A percentile compares a stretch with the other conserved stretches of the same genome.
These are phyloP conservation scores for Cutaneotrichosporon arboriforme DNA, from an alignment of 1,284 basidiomycete genomes.

Conservation along the genomic window DNA sequence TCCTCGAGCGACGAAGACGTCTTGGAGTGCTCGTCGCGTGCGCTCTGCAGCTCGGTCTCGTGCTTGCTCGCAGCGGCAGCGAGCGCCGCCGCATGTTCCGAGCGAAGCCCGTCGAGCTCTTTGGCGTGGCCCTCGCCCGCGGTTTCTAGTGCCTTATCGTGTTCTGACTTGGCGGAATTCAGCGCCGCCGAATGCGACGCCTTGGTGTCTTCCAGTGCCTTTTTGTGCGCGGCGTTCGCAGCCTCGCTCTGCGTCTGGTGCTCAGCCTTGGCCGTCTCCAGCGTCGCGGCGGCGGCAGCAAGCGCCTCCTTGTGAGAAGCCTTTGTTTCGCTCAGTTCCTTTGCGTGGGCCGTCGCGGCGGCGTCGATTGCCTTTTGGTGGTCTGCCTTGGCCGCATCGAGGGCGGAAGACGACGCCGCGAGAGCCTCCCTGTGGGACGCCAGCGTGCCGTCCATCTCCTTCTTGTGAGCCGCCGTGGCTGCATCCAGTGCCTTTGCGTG, in stretches of 20 bases:
- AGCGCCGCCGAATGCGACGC: slow-evolving; percentile 12
- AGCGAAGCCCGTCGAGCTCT: neutral
- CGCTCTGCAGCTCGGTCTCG: neutral
- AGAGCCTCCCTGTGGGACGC: neutral
- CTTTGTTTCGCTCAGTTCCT: neutral
- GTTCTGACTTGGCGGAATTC: neutral
- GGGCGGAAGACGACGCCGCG: neutral
- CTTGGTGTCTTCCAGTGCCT: slow-evolving; percentile 6
- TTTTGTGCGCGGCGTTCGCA: neutral
- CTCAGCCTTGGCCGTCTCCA: neutral
- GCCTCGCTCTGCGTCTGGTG: neutral
- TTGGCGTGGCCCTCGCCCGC: neutral
- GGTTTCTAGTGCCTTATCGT: slow-evolving; percentile 1
- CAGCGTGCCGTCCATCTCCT: slow-evolving; percentile 17
- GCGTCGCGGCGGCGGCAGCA: neutral
- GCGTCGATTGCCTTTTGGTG: slow-evolving; percentile 5
- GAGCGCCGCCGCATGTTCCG: neutral
- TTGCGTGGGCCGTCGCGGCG: neutral
- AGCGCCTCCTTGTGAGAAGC: neutral
- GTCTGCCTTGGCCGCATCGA: neutral
- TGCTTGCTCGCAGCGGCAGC: neutral
- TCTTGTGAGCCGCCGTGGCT: slow-evolving; percentile 5
- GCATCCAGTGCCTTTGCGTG: slow-evolving; percentile 2
- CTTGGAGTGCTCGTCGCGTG: slow-evolving; percentile 2
- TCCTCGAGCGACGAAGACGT: slow-evolving; percentile 2